These are phyloP conservation scores for Cucurbita moschata DNA, from an alignment of 306 rosid genomes.

Conservation along the genomic window DNA sequence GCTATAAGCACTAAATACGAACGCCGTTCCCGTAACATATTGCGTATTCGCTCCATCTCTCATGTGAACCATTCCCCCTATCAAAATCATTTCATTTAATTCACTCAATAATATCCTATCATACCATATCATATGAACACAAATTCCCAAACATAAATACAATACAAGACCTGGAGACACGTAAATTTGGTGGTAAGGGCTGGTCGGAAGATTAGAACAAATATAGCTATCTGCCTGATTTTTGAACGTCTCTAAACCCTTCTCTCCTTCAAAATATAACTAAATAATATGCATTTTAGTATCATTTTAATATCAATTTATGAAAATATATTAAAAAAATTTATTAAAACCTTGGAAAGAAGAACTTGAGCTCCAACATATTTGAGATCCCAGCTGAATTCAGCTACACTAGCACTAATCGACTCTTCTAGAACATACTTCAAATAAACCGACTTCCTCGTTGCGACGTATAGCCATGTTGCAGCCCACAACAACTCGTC, in stretches of 20 bases:
- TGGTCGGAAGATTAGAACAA: conserved; percentile 67
- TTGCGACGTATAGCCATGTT: conserved; percentile 64
- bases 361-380: conserved; percentile 84
- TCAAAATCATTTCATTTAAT: no score
- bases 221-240: conserved; percentile 50
- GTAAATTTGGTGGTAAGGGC: conserved; percentile 56
- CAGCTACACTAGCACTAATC: conserved; percentile 50
- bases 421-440: conserved; percentile 44
- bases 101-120: background rate
- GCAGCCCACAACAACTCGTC: conserved; percentile 95
- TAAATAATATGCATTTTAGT: background rate
- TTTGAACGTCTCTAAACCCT: conserved; percentile 34
- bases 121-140: no score
- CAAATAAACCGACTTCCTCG: conserved; percentile 28
- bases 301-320: no score
- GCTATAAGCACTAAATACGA: conserved; percentile 37
- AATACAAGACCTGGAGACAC: conserved; percentile 28
- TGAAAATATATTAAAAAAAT: no score
- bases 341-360: conserved; percentile 26
- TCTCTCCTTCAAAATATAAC: conserved; percentile 43
- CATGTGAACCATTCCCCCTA: conserved; percentile 56
- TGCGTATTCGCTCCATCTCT: conserved; percentile 90
- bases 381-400: conserved; percentile 95
- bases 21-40: conserved; percentile 50
- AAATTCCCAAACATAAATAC: no score